Percentiles rank a stretch among this genome's conserved stretches.
phyloP scores from a whole-genome alignment of 768 basidiomycete genomes.

The Mycena vitilis region DNA sequence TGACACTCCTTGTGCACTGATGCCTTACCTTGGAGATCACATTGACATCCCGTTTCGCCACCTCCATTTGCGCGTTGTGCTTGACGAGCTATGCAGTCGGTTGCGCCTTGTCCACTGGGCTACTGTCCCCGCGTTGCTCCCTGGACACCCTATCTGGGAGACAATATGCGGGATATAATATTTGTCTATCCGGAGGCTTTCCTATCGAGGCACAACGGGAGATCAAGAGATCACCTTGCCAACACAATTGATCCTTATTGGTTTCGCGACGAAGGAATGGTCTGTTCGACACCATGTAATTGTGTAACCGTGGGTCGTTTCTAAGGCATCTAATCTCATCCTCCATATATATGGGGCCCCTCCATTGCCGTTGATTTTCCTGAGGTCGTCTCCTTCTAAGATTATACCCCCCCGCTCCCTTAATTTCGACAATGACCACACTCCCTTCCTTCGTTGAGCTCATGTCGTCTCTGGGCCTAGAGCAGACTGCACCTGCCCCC shows the following conservation, averaged over 20 bases:
- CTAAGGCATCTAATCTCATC: slow-evolving; percentile 53
- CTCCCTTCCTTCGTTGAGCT: slow-evolving; percentile 91
- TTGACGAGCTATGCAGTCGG: neutral
- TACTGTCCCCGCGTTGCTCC: too few species aligned
- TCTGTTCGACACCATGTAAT: slow-evolving; percentile 52
- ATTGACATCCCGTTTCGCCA: slow-evolving; percentile 32
- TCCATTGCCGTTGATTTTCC: slow-evolving; percentile 13
- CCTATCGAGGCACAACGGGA: slow-evolving; percentile 42
- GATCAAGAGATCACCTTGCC: slow-evolving; percentile 68
- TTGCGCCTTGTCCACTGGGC: neutral
- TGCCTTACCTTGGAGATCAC: slow-evolving; percentile 30
- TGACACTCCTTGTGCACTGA: slow-evolving; percentile 24
- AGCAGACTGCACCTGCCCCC: slow-evolving; percentile 53
- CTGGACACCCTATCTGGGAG: too few species aligned
- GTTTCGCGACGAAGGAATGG: slow-evolving; percentile 53
- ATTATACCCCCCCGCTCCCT: slow-evolving; percentile 48
- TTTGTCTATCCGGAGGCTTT: slow-evolving; percentile 23
- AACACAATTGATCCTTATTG: slow-evolving; percentile 63
- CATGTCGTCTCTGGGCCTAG: slow-evolving; percentile 85
- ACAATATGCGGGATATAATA: neutral
- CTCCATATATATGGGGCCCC: slow-evolving; percentile 49
- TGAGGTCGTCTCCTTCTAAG: slow-evolving; percentile 43
- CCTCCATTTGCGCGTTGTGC: slow-evolving; percentile 29
- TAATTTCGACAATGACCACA: slow-evolving; percentile 64
- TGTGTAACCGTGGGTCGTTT: slow-evolving; percentile 64